Evolutionary conservation across 768 basidiomycete genomes (phyloP), one percentile per base, ranked within the genome.

Genomic region (Hericium erinaceus): DNA sequence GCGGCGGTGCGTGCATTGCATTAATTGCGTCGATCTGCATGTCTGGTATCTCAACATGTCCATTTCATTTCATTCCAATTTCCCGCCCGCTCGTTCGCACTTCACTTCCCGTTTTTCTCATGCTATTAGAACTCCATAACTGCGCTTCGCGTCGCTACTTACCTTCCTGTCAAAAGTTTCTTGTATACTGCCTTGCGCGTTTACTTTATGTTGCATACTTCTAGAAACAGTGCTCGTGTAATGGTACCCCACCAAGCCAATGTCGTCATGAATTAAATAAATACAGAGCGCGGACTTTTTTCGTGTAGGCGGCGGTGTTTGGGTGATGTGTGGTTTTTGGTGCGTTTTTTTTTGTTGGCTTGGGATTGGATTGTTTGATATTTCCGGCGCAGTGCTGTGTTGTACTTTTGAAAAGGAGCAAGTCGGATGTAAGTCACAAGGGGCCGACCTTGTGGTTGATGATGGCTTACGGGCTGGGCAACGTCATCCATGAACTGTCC

Each of bases 151-250:
- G 44, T 49, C 39, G 12, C 15, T 46, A 46, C 44, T 46, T 46
- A 46, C 44, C 20, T 16, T n/a, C 44, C 56, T 18, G 55, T 48
- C 39, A 60, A 60, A 60, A 60, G 44, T 46, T 40, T 39, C 53
- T 18, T 60, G 59, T 60, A 57, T 57, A 55, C 46, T 22, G 24
- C 22, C 16, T 54, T 37, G 24, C 39, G 16, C 40, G 38, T 55
- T 41, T 55, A 40, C 37, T 54, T 48, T 54, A 10, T 54, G 24
- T 58, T 58, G 57, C 57, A 61, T 56, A 61, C 54, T 57, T 57
- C 55, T 65, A 67, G 65, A 69, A 62, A 66, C 61, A 57, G 63
- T 56, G 62, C 58, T 64, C 62, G 63, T 69, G 68, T 69, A 69
- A 67, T 69, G 63, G 60, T 67, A 66, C 2, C 22, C 22, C 22